Percentiles rank a stretch among this genome's conserved stretches.
Conservation (phyloP, 306 rosid species). For the Corylus avellana region DNA sequence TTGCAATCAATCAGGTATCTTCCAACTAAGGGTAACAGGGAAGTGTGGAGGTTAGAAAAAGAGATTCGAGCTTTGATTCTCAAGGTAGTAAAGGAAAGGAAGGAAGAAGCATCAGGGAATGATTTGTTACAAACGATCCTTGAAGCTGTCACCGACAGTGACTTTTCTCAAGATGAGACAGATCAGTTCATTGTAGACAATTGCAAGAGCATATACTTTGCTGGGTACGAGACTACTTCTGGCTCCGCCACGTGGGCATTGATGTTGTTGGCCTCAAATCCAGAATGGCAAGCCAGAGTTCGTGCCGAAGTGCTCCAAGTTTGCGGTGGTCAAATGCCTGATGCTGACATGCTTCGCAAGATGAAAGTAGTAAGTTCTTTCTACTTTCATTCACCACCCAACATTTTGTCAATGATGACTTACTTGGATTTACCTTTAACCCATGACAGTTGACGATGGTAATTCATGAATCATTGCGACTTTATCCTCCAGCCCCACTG, state of each 20-base stretch:
- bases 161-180: slow-evolving; percentile 4
- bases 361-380: slow-evolving; percentile 39
- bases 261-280: slow-evolving; percentile 48
- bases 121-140: slow-evolving; percentile 38
- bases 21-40: slow-evolving; percentile 52
- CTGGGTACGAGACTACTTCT: slow-evolving; percentile 46
- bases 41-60: slow-evolving; percentile 45
- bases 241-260: slow-evolving; percentile 41
- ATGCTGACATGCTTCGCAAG: slow-evolving; percentile 37
- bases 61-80: slow-evolving; percentile 41
- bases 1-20: slow-evolving; percentile 23
- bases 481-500: slow-evolving; percentile 21
- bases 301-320: slow-evolving; percentile 35
- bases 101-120: slow-evolving; percentile 2
- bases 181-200: slow-evolving; percentile 32
- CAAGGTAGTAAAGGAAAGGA: slow-evolving; percentile 28
- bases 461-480: slow-evolving; percentile 32
- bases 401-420: not conserved
- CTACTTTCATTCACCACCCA: too few species aligned
- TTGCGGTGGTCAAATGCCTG: slow-evolving; percentile 28
- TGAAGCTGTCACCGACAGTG: slow-evolving; percentile 29
- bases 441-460: slow-evolving; percentile 26
- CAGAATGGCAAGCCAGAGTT: slow-evolving; percentile 45
- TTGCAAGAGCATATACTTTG: slow-evolving; percentile 44
- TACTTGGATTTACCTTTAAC: too few species aligned